Evolutionary conservation across 345 rosid genomes (phyloP), one percentile per base, ranked within the genome.

Genomic region (Ailanthus altissimus): DNA sequence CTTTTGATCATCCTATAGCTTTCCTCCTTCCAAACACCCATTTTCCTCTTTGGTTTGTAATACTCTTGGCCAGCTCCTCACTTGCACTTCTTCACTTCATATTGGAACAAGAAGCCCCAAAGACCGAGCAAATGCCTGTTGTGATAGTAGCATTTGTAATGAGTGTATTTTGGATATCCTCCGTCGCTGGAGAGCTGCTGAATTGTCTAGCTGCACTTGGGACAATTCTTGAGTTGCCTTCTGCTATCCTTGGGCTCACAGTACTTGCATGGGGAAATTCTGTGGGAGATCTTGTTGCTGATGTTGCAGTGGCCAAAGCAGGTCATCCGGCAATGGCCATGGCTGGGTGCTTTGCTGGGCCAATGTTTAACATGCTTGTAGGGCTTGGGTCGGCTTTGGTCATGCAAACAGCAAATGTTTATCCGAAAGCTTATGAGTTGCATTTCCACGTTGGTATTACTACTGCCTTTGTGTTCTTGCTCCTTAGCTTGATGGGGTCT

Each of bases 281-380:
- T 0, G 98, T 93, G 26, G 99, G 98, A 25, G 99, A 96, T 78
- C 97, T 96, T 64, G 99, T 93, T 58, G 97, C 98, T 11, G 98
- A 96, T 43, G 97, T 96, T 13, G 98, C 99, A 6, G 91, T 96
- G 28, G 99, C 99, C 72, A 96, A 88, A 86, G 97, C 99, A 1
- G 99, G 99, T 40, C 91, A 94, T 73, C 99, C 99, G 54, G 92
- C 93, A 42, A 93, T 96, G 99, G 99, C 99, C 20, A 96, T 96
- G 98, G 98, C 99, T n/a, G 98, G 99, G 40, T 96, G 99, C 84
- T 96, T 96, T 59, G 98, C 98, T 0, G 94, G 99, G 54, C 99
- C 98, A 3, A 93, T 96, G 99, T 96, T 96, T 77, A 96, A 96
- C 81, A 96, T 96, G 99, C 97, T 93, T 71, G 93, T 93, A 49